Percentiles rank a stretch among this genome's conserved stretches.
phyloP scores from a whole-genome alignment of 2,329 filamentous ascomycete genomes.

The Coniochaeta prunicola region DNA sequence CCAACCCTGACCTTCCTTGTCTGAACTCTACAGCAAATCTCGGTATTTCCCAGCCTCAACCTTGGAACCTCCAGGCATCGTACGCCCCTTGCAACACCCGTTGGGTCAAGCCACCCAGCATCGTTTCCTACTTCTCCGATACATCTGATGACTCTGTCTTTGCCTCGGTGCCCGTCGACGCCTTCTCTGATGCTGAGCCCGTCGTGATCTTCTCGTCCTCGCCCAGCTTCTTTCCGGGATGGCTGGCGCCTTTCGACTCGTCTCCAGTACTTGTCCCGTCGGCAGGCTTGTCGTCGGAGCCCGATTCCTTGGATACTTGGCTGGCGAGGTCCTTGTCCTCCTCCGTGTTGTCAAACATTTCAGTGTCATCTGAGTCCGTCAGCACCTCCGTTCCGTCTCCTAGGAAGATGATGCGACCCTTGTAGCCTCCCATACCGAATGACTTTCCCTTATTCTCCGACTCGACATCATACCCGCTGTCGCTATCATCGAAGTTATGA shows the following conservation, averaged over 20 bases:
- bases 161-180: background rate
- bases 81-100: background rate
- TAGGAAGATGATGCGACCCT: conserved; percentile 86
- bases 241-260: background rate
- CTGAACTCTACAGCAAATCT: background rate
- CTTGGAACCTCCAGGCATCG: background rate
- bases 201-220: background rate
- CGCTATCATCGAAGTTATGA: conserved; percentile 76
- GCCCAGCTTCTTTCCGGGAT: background rate
- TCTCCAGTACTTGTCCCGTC: conserved; percentile 5
- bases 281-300: conserved; percentile 11
- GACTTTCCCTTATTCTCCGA: conserved; percentile 55
- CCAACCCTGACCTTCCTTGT: background rate
- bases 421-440: conserved; percentile 63
- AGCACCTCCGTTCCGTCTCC: conserved; percentile 91
- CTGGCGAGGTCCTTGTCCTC: conserved; percentile 82
- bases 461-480: conserved; percentile 70
- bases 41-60: background rate
- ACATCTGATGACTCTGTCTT: background rate
- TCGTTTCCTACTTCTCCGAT: conserved; percentile 1
- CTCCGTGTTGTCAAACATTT: conserved; percentile 85
- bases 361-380: conserved; percentile 80
- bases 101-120: background rate
- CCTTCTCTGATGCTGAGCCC: background rate
- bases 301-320: conserved; percentile 65